Conservation (phyloP, 768 basidiomycete genomes). For the Zangia roseola region DNA sequence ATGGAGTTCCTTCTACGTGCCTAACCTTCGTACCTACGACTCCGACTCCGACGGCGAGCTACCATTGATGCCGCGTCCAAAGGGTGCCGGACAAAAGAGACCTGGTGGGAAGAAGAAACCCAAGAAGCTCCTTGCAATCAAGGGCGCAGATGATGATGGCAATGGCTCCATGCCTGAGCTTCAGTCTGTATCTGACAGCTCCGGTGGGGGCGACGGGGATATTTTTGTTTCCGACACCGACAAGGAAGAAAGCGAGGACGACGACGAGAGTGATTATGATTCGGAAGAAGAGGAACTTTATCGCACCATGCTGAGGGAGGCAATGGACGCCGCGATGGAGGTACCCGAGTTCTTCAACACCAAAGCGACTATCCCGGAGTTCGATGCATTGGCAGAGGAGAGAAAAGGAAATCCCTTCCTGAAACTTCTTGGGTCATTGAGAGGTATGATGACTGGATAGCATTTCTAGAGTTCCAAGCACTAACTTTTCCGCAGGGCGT, state of each 20-base stretch:
- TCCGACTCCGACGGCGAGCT: conserved; percentile 30
- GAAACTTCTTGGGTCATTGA: conserved; percentile 69
- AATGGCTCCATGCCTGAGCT: conserved; percentile 64
- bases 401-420: conserved; percentile 75
- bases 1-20: conserved; percentile 50
- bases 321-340: conserved; percentile 66
- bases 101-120: conserved; percentile 24
- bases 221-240: conserved; percentile 27
- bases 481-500: conserved; percentile 48
- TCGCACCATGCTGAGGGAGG: conserved; percentile 60
- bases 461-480: neutral
- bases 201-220: conserved; percentile 43
- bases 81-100: conserved; percentile 18
- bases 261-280: conserved; percentile 52
- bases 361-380: conserved; percentile 43
- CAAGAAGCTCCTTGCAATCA: conserved; percentile 49
- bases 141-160: conserved; percentile 39
- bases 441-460: conserved; percentile 45
- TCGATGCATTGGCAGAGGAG: conserved; percentile 44
- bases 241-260: conserved; percentile 35
- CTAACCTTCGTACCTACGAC: conserved; percentile 16
- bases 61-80: conserved; percentile 5
- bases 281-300: conserved; percentile 69
- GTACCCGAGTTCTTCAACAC: conserved; percentile 58
- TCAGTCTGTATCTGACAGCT: conserved; percentile 63